These are phyloP conservation scores for Saraca asoca DNA, from an alignment of 331 rosid species.

Conservation along the genomic window DNA sequence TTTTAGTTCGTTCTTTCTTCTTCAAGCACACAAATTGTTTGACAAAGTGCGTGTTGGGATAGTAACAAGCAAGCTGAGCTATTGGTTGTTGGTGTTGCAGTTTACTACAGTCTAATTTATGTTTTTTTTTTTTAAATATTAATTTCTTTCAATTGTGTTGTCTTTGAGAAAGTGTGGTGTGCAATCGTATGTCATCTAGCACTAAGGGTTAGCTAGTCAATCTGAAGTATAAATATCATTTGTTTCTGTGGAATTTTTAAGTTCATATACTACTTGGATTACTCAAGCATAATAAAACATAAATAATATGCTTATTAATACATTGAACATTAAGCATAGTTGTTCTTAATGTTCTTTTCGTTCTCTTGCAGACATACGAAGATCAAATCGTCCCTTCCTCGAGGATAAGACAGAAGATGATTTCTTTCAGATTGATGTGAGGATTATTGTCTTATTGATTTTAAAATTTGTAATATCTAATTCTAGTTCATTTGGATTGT, in stretches of 20 bases:
- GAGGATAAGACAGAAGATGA: slow-evolving; percentile 88
- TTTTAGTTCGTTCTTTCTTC: neutral
- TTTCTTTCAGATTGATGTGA: slow-evolving; percentile 91
- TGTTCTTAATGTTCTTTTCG: slow-evolving; percentile 14
- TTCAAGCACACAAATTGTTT: slow-evolving; percentile 4
- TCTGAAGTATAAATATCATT: neutral
- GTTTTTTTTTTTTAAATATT: neutral
- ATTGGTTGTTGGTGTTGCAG: neutral
- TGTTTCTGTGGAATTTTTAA: slow-evolving; percentile 8
- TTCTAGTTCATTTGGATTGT: slow-evolving; percentile 18
- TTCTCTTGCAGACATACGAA: slow-evolving; percentile 71
- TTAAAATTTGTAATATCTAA: neutral
- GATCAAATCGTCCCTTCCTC: slow-evolving; percentile 84
- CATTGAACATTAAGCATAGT: neutral
- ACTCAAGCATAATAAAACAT: neutral
- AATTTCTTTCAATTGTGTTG: neutral
- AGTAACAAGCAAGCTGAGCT: neutral
- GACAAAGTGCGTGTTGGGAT: neutral
- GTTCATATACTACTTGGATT: slow-evolving; percentile 3
- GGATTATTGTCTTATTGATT: slow-evolving; percentile 27
- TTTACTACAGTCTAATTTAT: neutral
- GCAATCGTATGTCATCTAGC: neutral
- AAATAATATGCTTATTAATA: slow-evolving; percentile 9
- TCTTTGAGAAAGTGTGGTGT: no score
- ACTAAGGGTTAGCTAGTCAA: neutral